Conservation (phyloP, 2,329 filamentous ascomycete species). For the Zymoseptoria crescenta region DNA sequence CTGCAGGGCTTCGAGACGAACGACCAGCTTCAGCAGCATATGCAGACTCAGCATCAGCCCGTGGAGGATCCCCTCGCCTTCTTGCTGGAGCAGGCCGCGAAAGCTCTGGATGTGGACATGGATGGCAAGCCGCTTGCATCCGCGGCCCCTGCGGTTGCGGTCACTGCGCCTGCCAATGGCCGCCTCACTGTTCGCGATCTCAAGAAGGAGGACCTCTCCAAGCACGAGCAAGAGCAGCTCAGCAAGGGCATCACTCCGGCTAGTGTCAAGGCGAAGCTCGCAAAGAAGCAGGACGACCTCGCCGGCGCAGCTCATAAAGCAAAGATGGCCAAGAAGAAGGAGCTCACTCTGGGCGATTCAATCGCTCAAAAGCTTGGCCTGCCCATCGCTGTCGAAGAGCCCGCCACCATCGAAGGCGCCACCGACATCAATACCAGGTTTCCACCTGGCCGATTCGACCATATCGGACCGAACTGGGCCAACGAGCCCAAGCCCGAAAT, state of each 20-base stretch:
- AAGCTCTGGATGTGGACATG: slow-evolving; percentile 41
- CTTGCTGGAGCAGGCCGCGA: slow-evolving; percentile 45
- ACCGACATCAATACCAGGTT: slow-evolving; percentile 2
- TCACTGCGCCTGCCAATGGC: not conserved
- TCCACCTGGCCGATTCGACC: slow-evolving; percentile 1
- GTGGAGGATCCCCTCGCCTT: slow-evolving; percentile 51
- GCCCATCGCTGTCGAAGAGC: not conserved
- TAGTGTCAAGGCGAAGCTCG: slow-evolving; percentile 10
- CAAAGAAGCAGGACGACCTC: slow-evolving; percentile 15
- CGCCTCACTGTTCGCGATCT: slow-evolving; percentile 13
- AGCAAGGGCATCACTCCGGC: slow-evolving; percentile 7
- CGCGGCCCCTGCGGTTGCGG: not conserved
- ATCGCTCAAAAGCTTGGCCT: slow-evolving; percentile 24
- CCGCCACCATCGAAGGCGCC: slow-evolving; percentile 1
- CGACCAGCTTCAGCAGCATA: slow-evolving; percentile 44
- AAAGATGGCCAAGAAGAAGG: slow-evolving; percentile 12
- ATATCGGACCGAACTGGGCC: not conserved
- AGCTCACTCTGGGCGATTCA: slow-evolving; percentile 25
- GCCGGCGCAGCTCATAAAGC: slow-evolving; percentile 12
- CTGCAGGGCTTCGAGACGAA: slow-evolving; percentile 46
- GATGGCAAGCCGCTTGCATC: slow-evolving; percentile 30
- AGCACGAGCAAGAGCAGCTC: slow-evolving; percentile 6
- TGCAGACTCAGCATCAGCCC: slow-evolving; percentile 45
- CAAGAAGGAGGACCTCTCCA: slow-evolving; percentile 11
- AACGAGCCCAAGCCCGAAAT: not conserved